Evolutionary conservation across 306 rosid species (phyloP), one percentile per base, ranked within the genome.

Genomic region (Trifolium subterraneum): DNA sequence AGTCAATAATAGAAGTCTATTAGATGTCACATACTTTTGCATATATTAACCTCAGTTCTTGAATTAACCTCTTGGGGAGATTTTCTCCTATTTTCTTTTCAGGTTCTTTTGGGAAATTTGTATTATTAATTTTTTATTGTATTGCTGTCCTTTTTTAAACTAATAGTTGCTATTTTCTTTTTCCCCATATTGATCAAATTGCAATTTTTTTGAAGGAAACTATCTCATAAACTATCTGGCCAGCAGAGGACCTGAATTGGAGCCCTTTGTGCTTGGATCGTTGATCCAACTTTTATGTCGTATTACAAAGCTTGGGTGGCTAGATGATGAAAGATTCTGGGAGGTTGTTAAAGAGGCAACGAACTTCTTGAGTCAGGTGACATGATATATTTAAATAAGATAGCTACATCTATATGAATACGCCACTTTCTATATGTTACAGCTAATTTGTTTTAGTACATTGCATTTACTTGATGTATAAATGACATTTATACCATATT

Each of bases 161-260:
- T 7, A 45, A 51, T 73, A 74, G 62, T 72, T 64, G 16, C 59
- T 39, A 59, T 60, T 23, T 45, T 33, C 31, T 72, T 18, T 50
- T 35, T 35, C 35, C 69, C 19, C 13, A 66, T 60, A 64, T 74
- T 84, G 85, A 84, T 48, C 81, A 59, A 66, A 69, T 74, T 78
- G 76, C 70, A 31, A 77, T 56, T 78, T 81, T 63, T 74, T 48
- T 84, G 88, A 81, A 85, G 88, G 88, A 71, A 85, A 85, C 76
- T 85, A 85, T 71, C 77, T 85, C 60, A 59, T 81, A 60, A 85
- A 75, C 77, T 85, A 85, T 75, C 79, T 85, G 80, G 88, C 88
- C 60, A 85, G 77, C 59, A 85, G 71, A 78, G 88, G 88, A 75
- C 84, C 86, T 52, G 88, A 85, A 14, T 52, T 85, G 65, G 77